Evolutionary conservation across 2,329 filamentous ascomycete genomes (phyloP), one percentile per base, ranked within the genome.

Genomic region (Onygena corvina): DNA sequence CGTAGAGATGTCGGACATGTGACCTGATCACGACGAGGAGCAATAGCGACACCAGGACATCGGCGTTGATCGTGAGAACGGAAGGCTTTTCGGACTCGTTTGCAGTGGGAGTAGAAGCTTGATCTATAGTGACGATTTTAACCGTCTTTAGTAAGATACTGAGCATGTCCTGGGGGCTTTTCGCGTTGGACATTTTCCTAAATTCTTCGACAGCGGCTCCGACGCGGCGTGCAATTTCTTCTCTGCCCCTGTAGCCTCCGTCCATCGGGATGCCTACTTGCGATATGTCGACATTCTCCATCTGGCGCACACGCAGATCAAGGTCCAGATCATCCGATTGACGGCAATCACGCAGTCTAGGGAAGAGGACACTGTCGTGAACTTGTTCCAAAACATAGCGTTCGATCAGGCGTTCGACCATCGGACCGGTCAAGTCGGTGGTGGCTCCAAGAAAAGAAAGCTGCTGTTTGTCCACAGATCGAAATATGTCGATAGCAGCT

Each of bases 401-500:
- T 66, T 98, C 92, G 56, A 98, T 95, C 59, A 98, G 75, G 53
- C 86, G 81, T 68, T 98, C 93, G 1, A 98, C 89, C 6, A 93
- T 71, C 1, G 89, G 86, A 0, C 92, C 90, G 0, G 92, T 96
- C 47, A 98, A 70, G 61, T 95, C 88, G 1, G 93, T 98, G 1
- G 88, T 94, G 3, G 89, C 86, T 14, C 89, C 92, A 3, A 98
- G 74, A 30, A 94, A 75, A 2, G 90, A 95, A 23, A 98, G 72
- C 60, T 96, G 92, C 59, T 94, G 86, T 64, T 94, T 94, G 63
- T 98, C 92, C 4, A 98, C 90, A 52, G 82, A 81, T 60, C 96
- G 90, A 57, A 98, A 98, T 1, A 96, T 75, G 60, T 98, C 92
- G 56, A 98, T 96, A 0, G 89, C 92, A 7, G 85, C 79, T 7